Base-by-base conservation (phyloP, 345 rosid genomes). In the Syzygium jambos region DNA sequence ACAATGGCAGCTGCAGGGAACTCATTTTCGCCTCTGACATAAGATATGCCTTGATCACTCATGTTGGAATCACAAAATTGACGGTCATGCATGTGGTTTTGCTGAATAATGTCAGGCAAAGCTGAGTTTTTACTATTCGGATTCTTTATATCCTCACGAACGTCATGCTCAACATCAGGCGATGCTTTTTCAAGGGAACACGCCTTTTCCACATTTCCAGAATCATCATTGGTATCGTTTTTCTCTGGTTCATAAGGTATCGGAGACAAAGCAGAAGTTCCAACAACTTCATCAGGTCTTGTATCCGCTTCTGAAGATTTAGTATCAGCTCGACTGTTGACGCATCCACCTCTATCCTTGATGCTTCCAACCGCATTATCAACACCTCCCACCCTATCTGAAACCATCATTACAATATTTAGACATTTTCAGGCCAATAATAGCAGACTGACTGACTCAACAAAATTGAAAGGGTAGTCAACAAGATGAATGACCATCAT, bases 21-120 rank as follows among this genome's bases (percentile, higher is more conserved):
- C 43, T 86, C 93, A 86, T 91, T 91, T 89, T 85, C 82, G 52
- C 65, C 89, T 55, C 88, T 90, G 84, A 85, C 52, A 84, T 90
- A 89, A 21, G 89, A 80, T 27, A 10, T 16, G 57, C 87, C 88
- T 29, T 87, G 89, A 51, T 88, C 85, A 73, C 77, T 56, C 38
- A 13, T n/a, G 61, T 55, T 86, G 88, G 93, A 90, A 90, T 84
- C 92, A 91, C 94, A 93, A n/a, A 91, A 84, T 52, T 73, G 82
- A 21, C 7, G 82, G 82, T 73, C 82, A 73, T 19, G 49, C 43
- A 73, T 19, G 80, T 73, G 49, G 49, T 73, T 73, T 34, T 73
- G 49, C 38, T 73, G 82, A 73, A 73, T 38, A 19, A 73, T 38
- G 49, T 38, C 82, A 73, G 82, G 49, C 82, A 73, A 73, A 19